A percentile compares a stretch with the other conserved stretches of the same genome.
Evolutionary conservation across 495 filamentous ascomycete species (phyloP).

Genomic region (Penicillium crystallinum): DNA sequence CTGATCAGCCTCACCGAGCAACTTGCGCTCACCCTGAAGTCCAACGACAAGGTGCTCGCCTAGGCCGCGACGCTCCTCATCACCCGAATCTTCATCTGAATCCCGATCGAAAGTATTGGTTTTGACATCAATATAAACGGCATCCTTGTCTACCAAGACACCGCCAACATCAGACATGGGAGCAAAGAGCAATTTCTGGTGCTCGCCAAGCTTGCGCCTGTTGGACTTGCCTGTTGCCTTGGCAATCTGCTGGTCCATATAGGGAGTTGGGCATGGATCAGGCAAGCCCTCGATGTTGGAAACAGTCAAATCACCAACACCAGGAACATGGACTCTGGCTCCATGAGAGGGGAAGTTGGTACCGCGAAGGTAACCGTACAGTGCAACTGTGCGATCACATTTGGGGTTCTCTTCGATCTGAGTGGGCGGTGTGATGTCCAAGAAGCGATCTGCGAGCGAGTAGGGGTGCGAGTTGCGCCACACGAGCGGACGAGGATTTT

Average conservation of each 20-base stretch:
- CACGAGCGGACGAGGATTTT: conserved; percentile 91
- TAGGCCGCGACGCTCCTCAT: conserved; percentile 65
- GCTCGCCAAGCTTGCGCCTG: conserved; percentile 77
- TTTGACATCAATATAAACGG: conserved; percentile 73
- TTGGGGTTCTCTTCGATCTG: conserved; percentile 80
- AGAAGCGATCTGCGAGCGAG: conserved; percentile 83
- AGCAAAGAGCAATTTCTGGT: conserved; percentile 91
- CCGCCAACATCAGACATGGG: conserved; percentile 98
- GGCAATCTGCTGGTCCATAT: conserved; percentile 75
- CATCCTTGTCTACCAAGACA: conserved; percentile 76
- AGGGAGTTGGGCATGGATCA: conserved; percentile 92
- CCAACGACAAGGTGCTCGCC: conserved; percentile 91
- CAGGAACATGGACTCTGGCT: conserved; percentile 86
- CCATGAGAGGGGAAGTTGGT: conserved; percentile 88
- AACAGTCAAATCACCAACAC: conserved; percentile 89
- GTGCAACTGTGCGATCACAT: conserved; percentile 81
- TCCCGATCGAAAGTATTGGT: conserved; percentile 73
- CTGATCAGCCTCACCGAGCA: conserved; percentile 76
- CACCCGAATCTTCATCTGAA: conserved; percentile 42
- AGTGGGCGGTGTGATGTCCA: conserved; percentile 90
- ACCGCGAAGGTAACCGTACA: conserved; percentile 93
- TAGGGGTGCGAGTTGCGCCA: conserved; percentile 98
- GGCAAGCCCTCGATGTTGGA: conserved; percentile 77
- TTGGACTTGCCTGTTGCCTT: conserved; percentile 76
- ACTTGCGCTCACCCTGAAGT: conserved; percentile 72